Base-by-base conservation (phyloP, 2,329 filamentous ascomycete species). In the Aspergillus aculeatinus region DNA sequence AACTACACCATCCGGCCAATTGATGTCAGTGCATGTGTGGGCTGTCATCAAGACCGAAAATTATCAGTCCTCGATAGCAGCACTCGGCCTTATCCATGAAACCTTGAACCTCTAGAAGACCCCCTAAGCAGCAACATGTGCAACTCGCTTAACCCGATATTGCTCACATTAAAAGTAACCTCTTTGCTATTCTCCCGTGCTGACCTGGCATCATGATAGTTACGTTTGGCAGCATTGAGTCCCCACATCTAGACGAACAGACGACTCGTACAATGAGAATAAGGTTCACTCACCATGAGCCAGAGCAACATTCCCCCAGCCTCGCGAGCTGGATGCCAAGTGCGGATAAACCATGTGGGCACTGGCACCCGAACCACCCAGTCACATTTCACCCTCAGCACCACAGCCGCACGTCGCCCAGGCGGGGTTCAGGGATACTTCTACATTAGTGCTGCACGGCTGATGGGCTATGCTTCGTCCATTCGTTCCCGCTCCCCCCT, bases 1-100 rank as follows among this genome's bases (percentile, higher is more conserved):
- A 70, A 70, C 69, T 72, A 72, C 70, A 69, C 68, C 66, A 72
- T 70, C 69, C 70, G 63, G 68, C 69, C 67, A 61, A 42, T 19
- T 42, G 16, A 42, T 42, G 31, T 4, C 21, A 21, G 21, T 2
- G 2, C 21, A 21, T 2, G 21, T 21, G 21, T 21, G 21, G 2
- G 21, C 21, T 21, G 21, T 2, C 2, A 2, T 21, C 2, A 2
- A 21, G 21, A 21, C 27, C 1, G 1, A 27, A 27, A 2, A 1
- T 7, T 9, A 27, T 0, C 6, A 27, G 27, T 9, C 2, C 1
- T 27, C 27, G 3, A 27, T 9, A 27, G 7, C 7, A 27, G 27
- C 7, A 27, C 25, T 27, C 25, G 6, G 1, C 5, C 4, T 27
- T 27, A 5, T 27, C 27, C 27, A 27, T 9, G 7, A 7, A 9